Base-by-base conservation (phyloP, 345 rosid genomes). In the Mangifera indica region DNA sequence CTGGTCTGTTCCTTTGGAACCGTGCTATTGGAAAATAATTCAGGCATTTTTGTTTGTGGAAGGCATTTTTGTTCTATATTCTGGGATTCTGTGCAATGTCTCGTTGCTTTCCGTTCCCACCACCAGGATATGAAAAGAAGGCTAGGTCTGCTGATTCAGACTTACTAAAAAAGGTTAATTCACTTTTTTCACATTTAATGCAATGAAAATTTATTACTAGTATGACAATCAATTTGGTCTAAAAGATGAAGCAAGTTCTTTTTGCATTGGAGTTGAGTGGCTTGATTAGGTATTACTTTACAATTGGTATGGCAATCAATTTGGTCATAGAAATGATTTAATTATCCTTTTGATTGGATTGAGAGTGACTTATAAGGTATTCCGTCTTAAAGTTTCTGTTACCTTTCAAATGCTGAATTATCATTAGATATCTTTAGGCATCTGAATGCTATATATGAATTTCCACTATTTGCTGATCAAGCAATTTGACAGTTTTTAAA, bases 41-140 rank as follows among this genome's bases (percentile, higher is more conserved):
- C 80, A 68, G 68, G 75, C 69, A 52, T 74, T 74, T 79, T 73
- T 56, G 58, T 77, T 72, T 78, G 67, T 51, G 56, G 78, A 67
- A 75, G 77, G 61, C 63, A 53, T 73, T 72, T 14, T 67, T 63
- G 49, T 72, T 54, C 66, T 17, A 58, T 70, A 74, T 66, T 71
- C 73, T 54, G 52, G 73, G 79, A 67, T 78, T 49, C 67, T 71
- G 73, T 84, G 90, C 84, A 80, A 95, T 95, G 99, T 95, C 99
- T 86, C 99, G 98, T 82, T 92, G 99, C 91, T 95, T 95, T 81
- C 97, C 98, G 12, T 92, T 95, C 77, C 97, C 97, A 22, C 99
- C 98, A 22, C 94, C 97, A 53, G 99, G 99, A 83, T 95, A 92
- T 83, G 94, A 83, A 83, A 91, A 88, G 93, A 87, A 91, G 90